Evolutionary conservation across 129 eudicot genomes (phyloP), one percentile per base, ranked within the genome.

Genomic region (Flaveria robusta): DNA sequence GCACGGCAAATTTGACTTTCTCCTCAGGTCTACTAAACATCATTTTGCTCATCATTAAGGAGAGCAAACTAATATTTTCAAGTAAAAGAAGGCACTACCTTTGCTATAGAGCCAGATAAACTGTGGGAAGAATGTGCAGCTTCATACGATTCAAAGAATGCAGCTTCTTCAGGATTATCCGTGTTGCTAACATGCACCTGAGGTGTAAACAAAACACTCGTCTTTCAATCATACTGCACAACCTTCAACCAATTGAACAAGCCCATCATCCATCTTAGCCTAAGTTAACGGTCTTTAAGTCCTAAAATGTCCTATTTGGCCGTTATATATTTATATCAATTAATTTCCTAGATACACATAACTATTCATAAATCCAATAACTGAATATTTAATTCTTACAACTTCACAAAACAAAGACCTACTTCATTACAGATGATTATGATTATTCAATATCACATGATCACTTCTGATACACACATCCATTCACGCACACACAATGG

Each of bases 91-190:
- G 29, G 77, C 87, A 88, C 93, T 83, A 91, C 97, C 85, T 79
- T 81, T 50, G 96, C 97, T 68, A 94, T 91, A 73, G 87, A 85
- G 82, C 94, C 88, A 24, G 97, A 86, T 74, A 94, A 75, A 81
- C 86, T 91, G 81, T 89, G 99, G 64, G 86, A 79, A 11, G 99
- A 89, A 72, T 87, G 98, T 20, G 97, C 99, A 46, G 91, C 91
- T 87, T 91, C 97, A 81, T 73, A 94, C 47, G 99, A 94, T 76
- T 94, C 99, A 66, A 91, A 94, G 78, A 94, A 87, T n/a, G 94
- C 84, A 50, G 99, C 99, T 72, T 91, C 97, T 87, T 94, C 97
- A 1, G 99, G 85, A 76, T 94, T 91, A 58, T 87, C 96, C 7
- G 81, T 86, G 74, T 81, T 66, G 79, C 87, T 89, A 49, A 91